Evolutionary conservation across 345 rosid genomes (phyloP).

Genomic region (Passiflora organensis): DNA sequence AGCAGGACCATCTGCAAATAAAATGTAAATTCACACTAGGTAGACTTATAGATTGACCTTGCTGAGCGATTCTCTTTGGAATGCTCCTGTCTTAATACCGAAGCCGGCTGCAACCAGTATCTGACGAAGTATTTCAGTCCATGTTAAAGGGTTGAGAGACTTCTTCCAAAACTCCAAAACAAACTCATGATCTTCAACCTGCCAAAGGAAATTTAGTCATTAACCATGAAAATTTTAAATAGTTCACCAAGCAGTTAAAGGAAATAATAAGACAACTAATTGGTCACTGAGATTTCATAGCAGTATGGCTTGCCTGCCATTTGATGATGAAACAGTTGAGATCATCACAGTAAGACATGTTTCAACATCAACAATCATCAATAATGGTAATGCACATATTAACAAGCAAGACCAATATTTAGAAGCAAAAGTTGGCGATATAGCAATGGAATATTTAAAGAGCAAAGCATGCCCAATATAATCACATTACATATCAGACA

Average conservation of each 20-base stretch:
- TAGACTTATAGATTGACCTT: conserved; percentile 42
- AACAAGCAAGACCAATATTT: background rate
- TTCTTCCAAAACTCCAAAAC: conserved; percentile 70
- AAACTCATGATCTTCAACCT: conserved; percentile 72
- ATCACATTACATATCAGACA: no score
- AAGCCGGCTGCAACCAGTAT: conserved; percentile 85
- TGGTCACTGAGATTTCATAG: background rate
- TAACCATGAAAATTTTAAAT: background rate
- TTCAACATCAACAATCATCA: background rate
- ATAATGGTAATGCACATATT: background rate
- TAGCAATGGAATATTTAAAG: no score
- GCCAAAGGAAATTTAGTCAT: conserved; percentile 15
- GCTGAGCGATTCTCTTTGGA: conserved; percentile 47
- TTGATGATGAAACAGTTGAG: background rate
- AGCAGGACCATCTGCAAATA: no score
- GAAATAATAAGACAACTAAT: background rate
- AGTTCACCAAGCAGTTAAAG: background rate
- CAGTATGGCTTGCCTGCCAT: conserved; percentile 1
- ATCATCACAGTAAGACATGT: background rate
- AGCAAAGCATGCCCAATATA: no score
- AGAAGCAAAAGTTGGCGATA: background rate
- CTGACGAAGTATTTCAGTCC: conserved; percentile 84
- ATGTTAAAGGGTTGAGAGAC: conserved; percentile 85
- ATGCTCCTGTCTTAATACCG: conserved; percentile 59
- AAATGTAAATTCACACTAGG: background rate